Evolutionary conservation across 2,329 filamentous ascomycete species (phyloP), one percentile per base, ranked within the genome.

Genomic region (Chaetomiaceae sp.): DNA sequence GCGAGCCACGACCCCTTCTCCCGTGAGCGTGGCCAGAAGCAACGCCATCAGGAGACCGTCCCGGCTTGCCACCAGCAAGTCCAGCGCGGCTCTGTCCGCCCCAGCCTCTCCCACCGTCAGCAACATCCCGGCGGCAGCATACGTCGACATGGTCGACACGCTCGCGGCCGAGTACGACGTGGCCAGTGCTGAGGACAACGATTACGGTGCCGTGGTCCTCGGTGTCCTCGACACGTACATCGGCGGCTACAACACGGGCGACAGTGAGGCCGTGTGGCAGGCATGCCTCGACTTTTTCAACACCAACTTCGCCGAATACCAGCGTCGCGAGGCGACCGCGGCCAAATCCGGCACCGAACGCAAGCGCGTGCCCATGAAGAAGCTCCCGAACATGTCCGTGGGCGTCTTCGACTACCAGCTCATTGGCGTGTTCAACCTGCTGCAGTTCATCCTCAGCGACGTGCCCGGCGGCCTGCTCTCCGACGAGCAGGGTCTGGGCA

Each of bases 341-440:
- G 4, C 29, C 5, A 5, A 40, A 12, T 29, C 30, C 7, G 36
- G 35, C 15, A n/a, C 18, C 3, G n/a, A 12, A 14, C 37, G 34
- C n/a, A 48, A 41, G 15, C 46, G 55, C 11, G 53, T 56, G 6
- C 52, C 52, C 1, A 40, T 58, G 29, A 52, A 51, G 37, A 55
- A 49, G 24, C 30, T 56, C 2, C 51, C 49, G 4, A 51, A 53
- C 14, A 53, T 53, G 47, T 35, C 49, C 17, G 47, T 56, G 6
- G 53, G 54, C 0, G 15, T 56, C n/a, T 58, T 58, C 22, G 54
- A 56, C 45, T 56, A 56, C 53, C 56, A 58, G 40, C 49, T 56
- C 32, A 52, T 55, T 37, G 56, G 46, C 4, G 41, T 55, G 27
- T 47, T 45, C 40, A 55, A 50, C 11, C 43, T 58, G 14, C 19